phyloP scores from a whole-genome alignment of 2,329 filamentous ascomycete genomes.

The Aspergillus texensis region DNA sequence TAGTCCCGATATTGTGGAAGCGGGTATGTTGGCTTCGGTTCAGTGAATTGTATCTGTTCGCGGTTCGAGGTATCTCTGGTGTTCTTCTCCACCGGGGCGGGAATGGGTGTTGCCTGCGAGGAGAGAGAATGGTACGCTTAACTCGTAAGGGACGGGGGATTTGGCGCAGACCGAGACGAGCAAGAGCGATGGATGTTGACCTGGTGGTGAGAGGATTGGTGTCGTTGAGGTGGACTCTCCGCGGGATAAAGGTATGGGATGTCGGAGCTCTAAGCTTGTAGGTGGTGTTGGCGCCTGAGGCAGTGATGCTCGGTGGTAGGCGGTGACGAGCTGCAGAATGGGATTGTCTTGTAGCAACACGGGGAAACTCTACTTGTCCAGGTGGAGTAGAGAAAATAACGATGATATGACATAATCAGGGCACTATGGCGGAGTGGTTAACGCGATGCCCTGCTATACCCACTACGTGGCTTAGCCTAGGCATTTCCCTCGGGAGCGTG shows the following conservation, averaged over 20 bases:
- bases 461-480: too few relatives aligned
- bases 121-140: background rate
- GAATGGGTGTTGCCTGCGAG: background rate
- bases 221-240: background rate
- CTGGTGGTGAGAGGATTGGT: background rate
- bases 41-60: background rate
- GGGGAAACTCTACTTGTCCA: too few relatives aligned
- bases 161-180: background rate
- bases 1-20: background rate
- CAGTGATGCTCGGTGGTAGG: background rate
- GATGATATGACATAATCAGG: too few relatives aligned
- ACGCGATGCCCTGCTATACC: too few relatives aligned
- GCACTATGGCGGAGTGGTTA: too few relatives aligned
- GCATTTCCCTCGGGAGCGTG: too few relatives aligned
- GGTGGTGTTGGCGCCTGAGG: background rate
- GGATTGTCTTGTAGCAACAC: too few relatives aligned
- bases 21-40: background rate
- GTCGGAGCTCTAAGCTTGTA: background rate
- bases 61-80: background rate
- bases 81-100: background rate
- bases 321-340: background rate
- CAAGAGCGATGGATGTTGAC: background rate
- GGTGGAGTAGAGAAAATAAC: too few relatives aligned
- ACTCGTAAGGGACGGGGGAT: background rate
- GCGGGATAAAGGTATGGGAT: background rate